A percentile compares a stretch with the other conserved stretches of the same genome.
phyloP scores from a whole-genome alignment of 805 yeast species.

The Ogataea nonfermentans region DNA sequence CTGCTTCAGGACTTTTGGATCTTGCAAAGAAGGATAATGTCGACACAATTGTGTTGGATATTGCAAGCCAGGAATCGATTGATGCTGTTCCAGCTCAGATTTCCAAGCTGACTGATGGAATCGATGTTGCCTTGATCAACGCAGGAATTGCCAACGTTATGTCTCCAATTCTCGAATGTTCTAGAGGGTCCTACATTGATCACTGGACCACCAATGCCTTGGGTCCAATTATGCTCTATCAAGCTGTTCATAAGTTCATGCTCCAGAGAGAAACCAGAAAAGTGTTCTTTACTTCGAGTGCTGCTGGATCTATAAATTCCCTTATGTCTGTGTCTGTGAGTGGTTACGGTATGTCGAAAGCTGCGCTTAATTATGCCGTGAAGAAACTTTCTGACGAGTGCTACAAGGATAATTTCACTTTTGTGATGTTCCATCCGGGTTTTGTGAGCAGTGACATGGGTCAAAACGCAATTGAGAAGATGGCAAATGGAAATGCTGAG shows the following conservation, averaged over 20 bases:
- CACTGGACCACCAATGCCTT: not conserved
- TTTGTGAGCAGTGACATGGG: not conserved
- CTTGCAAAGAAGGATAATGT: conserved; percentile 13
- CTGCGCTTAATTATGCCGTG: conserved; percentile 36
- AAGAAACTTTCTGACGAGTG: conserved; percentile 29
- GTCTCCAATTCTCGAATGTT: not conserved
- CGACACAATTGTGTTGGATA: conserved; percentile 22
- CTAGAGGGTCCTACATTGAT: not conserved
- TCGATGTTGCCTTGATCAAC: not conserved
- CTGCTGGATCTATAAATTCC: not conserved
- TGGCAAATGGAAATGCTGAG: no score
- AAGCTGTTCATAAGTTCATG: not conserved
- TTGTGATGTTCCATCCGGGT: not conserved
- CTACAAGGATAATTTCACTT: not conserved
- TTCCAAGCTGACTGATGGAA: not conserved
- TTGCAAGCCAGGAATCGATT: conserved; percentile 19
- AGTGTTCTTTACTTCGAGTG: not conserved
- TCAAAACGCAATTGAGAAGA: not conserved
- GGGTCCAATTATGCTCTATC: not conserved
- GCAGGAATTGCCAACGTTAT: not conserved
- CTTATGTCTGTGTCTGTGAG: not conserved
- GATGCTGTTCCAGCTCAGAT: conserved; percentile 16
- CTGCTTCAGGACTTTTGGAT: not conserved
- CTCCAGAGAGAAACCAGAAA: not conserved
- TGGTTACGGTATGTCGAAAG: conserved; percentile 28